A percentile compares a stretch with the other conserved stretches of the same genome.
Evolutionary conservation across 345 rosid species (phyloP).

Genomic region (Rubroshorea leprosula): DNA sequence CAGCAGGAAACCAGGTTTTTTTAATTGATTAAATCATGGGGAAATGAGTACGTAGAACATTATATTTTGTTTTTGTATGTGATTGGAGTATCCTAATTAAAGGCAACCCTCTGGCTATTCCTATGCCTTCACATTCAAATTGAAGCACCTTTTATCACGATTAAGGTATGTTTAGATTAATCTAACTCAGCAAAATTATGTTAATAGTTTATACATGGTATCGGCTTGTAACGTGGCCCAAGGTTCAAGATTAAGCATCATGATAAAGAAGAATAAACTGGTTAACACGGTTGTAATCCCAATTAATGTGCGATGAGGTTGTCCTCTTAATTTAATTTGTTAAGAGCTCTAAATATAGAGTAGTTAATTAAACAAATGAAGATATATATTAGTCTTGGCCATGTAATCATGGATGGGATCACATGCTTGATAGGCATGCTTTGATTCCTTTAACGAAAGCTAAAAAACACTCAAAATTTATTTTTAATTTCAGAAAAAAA

Average conservation of each 20-base stretch:
- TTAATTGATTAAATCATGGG: constrained; percentile 11
- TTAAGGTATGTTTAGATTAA: constrained; percentile 21
- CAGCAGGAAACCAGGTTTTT: not conserved
- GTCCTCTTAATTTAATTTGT: too few species aligned
- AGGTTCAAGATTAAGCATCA: constrained; percentile 10
- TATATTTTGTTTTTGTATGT: constrained; percentile 1
- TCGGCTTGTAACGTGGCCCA: not conserved
- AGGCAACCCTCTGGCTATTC: not conserved
- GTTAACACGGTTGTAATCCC: constrained; percentile 10
- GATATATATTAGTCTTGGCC: constrained; percentile 1
- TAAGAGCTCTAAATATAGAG: not conserved
- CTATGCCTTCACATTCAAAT: not conserved
- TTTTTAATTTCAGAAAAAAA: too few species aligned
- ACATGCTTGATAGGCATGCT: constrained; percentile 52
- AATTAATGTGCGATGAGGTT: too few species aligned
- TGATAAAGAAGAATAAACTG: constrained; percentile 19
- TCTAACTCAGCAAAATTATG: not conserved
- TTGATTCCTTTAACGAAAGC: constrained; percentile 45
- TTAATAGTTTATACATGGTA: not conserved
- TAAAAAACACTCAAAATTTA: constrained; percentile 6
- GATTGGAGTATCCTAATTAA: constrained; percentile 13
- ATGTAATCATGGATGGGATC: constrained; percentile 35
- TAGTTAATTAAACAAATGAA: constrained; percentile 14
- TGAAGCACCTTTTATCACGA: constrained; percentile 13
- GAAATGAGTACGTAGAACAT: constrained; percentile 1